Percentiles rank a stretch among this genome's conserved stretches.
Evolutionary conservation across 257 asterid genomes (phyloP).

Genomic region (Rhazya stricta): DNA sequence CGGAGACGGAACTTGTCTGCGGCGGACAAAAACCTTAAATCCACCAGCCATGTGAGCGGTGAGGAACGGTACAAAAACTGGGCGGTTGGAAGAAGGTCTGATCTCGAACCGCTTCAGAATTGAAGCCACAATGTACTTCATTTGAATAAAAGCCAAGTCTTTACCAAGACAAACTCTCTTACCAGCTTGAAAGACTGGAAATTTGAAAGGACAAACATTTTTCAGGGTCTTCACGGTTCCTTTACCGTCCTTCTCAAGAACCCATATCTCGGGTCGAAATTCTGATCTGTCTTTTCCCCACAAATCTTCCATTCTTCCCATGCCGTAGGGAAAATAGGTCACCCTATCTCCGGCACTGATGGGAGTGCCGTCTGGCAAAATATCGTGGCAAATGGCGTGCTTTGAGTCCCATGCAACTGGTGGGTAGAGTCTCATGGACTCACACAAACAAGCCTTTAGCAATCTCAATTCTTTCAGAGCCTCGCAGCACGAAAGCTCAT

Average conservation of each 20-base stretch:
- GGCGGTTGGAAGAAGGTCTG: constrained; percentile 31
- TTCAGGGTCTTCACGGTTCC: neutral
- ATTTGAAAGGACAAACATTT: constrained; percentile 34
- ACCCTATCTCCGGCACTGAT: constrained; percentile 52
- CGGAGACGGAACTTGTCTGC: constrained; percentile 17
- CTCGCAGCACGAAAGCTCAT: constrained; percentile 26
- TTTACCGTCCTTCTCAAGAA: neutral
- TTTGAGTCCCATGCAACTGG: constrained; percentile 98
- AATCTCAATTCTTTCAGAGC: constrained; percentile 11
- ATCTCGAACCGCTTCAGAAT: constrained; percentile 42
- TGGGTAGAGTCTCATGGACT: constrained; percentile 79
- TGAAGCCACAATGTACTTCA: constrained; percentile 55
- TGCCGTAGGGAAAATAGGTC: constrained; percentile 72
- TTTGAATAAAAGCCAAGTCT: constrained; percentile 68
- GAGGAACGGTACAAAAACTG: constrained; percentile 60
- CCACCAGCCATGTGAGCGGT: constrained; percentile 84
- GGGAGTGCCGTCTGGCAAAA: constrained; percentile 65
- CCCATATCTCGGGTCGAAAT: constrained; percentile 60
- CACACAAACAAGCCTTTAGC: constrained; percentile 57
- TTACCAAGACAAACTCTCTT: constrained; percentile 68
- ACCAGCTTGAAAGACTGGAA: constrained; percentile 79
- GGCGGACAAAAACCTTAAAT: constrained; percentile 38
- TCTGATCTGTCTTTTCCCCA: constrained; percentile 69
- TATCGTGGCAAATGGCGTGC: constrained; percentile 55
- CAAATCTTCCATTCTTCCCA: constrained; percentile 67